These are phyloP conservation scores for Symbiotaphrina buchneri DNA, from an alignment of 495 filamentous ascomycete genomes.

Conservation along the genomic window DNA sequence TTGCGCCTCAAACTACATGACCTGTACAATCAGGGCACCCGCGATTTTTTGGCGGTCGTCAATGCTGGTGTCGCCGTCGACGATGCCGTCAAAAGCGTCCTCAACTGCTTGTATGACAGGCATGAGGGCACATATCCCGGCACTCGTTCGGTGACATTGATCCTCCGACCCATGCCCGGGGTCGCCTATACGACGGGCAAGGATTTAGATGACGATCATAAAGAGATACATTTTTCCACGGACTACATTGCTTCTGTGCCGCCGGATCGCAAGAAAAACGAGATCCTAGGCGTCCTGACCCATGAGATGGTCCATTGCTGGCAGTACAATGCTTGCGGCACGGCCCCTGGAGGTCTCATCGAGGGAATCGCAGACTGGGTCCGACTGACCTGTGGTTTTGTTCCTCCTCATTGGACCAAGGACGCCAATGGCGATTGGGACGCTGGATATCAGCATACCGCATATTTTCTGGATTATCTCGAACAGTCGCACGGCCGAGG, in stretches of 20 bases:
- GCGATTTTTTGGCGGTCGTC: conserved; percentile 36
- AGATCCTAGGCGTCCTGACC: conserved; percentile 64
- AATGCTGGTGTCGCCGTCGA: conserved; percentile 33
- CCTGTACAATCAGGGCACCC: conserved; percentile 36
- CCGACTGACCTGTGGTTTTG: conserved; percentile 44
- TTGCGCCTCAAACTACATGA: conserved; percentile 51
- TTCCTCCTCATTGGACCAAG: conserved; percentile 68
- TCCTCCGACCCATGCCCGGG: conserved; percentile 55
- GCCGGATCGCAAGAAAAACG: conserved; percentile 19
- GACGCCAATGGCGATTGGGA: conserved; percentile 50
- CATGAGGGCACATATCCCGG: conserved; percentile 15
- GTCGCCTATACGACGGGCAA: conserved; percentile 77
- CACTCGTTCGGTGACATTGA: conserved; percentile 67
- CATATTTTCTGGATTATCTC: conserved; percentile 69
- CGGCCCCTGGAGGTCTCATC: conserved; percentile 55
- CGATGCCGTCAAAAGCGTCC: conserved; percentile 37
- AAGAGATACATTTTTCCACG: conserved; percentile 80
- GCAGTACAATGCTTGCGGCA: conserved; percentile 48
- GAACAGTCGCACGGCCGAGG: conserved; percentile 41
- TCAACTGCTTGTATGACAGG: conserved; percentile 36
- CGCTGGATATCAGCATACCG: conserved; percentile 78
- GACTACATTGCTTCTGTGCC: conserved; percentile 36
- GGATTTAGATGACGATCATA: conserved; percentile 72
- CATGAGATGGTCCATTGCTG: conserved; percentile 96
- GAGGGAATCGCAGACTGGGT: conserved; percentile 96